Conservation (phyloP, 129 eudicot species). For the Arctium lappa region DNA sequence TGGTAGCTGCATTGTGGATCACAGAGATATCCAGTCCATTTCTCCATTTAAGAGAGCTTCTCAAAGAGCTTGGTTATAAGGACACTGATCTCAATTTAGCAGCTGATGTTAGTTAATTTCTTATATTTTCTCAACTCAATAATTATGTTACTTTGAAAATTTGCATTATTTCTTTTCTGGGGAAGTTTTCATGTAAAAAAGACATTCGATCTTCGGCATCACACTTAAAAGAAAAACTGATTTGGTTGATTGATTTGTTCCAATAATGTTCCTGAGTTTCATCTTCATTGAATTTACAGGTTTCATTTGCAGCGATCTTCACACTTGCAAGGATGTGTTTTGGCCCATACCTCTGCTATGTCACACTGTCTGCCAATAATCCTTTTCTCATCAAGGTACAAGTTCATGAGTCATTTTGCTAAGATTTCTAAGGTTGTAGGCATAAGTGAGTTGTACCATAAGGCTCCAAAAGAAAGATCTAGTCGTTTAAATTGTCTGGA, state of each 20-base stretch:
- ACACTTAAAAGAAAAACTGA: neutral
- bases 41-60: conserved; percentile 82
- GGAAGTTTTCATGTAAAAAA: too few species aligned
- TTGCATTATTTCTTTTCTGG: neutral
- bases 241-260: neutral
- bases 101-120: conserved; percentile 79
- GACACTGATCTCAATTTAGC: conserved; percentile 78
- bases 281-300: conserved; percentile 36
- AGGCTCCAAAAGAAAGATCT: neutral
- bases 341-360: conserved; percentile 81
- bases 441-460: neutral
- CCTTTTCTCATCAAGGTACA: conserved; percentile 83
- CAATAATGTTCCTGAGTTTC: neutral
- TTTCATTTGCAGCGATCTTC: conserved; percentile 64
- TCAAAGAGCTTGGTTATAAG: conserved; percentile 78
- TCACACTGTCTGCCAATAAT: conserved; percentile 63
- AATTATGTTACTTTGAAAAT: neutral
- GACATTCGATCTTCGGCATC: neutral
- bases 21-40: conserved; percentile 95
- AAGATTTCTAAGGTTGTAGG: neutral
- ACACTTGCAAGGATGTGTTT: conserved; percentile 79
- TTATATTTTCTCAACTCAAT: neutral
- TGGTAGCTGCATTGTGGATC: conserved; percentile 80
- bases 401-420: neutral
- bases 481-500: neutral